A percentile compares a stretch with the other conserved stretches of the same genome.
Conservation (phyloP, 2,329 filamentous ascomycete genomes). For the Epichloe uncinata region DNA sequence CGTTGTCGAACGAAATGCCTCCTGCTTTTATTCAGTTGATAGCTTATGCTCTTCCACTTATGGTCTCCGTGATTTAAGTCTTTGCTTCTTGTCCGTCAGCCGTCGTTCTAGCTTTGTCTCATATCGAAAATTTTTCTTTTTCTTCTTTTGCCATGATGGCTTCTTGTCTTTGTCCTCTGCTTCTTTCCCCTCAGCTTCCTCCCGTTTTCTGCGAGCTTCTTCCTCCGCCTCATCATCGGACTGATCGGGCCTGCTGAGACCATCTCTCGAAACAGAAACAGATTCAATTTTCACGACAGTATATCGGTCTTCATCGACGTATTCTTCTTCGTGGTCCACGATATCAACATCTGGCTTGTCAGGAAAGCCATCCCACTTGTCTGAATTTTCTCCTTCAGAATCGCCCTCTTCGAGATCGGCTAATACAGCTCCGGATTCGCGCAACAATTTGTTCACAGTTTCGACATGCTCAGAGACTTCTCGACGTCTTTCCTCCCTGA, state of each 20-base stretch:
- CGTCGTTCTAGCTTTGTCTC: constrained; percentile 79
- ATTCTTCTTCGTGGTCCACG: constrained; percentile 78
- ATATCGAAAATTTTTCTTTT: constrained; percentile 87
- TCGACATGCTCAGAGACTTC: constrained; percentile 74
- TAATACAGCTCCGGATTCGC: constrained; percentile 38
- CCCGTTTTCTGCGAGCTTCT: constrained; percentile 9
- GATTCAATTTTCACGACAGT: constrained; percentile 91
- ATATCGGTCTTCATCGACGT: constrained; percentile 90
- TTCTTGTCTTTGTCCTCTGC: constrained; percentile 19
- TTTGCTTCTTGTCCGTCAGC: constrained; percentile 56
- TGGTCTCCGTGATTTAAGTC: constrained; percentile 36
- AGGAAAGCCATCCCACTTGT: constrained; percentile 54
- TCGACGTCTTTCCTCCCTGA: constrained; percentile 69
- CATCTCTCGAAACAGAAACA: constrained; percentile 65
- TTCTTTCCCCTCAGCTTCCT: constrained; percentile 15
- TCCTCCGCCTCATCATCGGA: constrained; percentile 23
- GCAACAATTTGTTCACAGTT: constrained; percentile 58
- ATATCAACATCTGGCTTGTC: constrained; percentile 35
- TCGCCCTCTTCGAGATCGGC: constrained; percentile 30
- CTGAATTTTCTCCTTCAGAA: constrained; percentile 22
- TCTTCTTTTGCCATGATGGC: constrained; percentile 45
- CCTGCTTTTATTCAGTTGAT: background rate
- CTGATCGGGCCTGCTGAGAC: constrained; percentile 43
- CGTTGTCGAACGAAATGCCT: background rate
- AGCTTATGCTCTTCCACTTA: background rate